Percentiles rank a stretch among this genome's conserved stretches.
Evolutionary conservation across 1,284 basidiomycete genomes (phyloP).

Genomic region (Phylloporus sp.): DNA sequence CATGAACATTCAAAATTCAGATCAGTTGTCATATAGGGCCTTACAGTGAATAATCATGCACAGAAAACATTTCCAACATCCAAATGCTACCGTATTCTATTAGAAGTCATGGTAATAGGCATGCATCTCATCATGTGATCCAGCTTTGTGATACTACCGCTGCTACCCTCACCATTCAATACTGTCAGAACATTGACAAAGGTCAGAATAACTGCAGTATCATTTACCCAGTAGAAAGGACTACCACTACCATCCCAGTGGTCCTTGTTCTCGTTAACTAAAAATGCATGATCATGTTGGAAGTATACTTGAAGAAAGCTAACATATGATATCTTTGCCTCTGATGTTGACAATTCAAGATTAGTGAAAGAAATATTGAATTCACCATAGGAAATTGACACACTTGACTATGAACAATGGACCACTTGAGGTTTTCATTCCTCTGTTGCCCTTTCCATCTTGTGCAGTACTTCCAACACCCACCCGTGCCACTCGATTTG

Average conservation of each 20-base stretch:
- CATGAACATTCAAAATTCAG: conserved; percentile 39
- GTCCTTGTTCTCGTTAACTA: conserved; percentile 53
- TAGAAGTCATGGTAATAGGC: neutral
- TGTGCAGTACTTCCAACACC: neutral
- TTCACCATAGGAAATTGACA: conserved; percentile 7
- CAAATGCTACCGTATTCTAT: conserved; percentile 16
- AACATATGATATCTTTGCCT: conserved; percentile 44
- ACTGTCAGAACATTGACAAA: conserved; percentile 1
- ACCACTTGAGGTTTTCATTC: conserved; percentile 46
- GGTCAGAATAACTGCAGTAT: neutral
- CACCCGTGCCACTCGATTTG: conserved; percentile 9
- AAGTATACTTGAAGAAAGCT: conserved; percentile 12
- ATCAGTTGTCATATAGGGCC: neutral
- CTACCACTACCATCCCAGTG: conserved; percentile 50
- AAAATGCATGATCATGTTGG: neutral
- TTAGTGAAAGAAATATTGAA: neutral
- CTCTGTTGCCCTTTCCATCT: neutral
- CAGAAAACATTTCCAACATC: conserved; percentile 32
- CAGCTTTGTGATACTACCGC: conserved; percentile 45
- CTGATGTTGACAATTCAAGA: conserved; percentile 25
- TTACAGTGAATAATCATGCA: conserved; percentile 12
- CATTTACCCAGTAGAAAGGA: conserved; percentile 46
- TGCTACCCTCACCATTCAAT: conserved; percentile 49
- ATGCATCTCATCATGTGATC: conserved; percentile 53
- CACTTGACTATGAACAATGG: conserved; percentile 40